Base-by-base conservation (phyloP, 371 early-diverging fungal species). In the Encephalitozoon intestinalis region DNA sequence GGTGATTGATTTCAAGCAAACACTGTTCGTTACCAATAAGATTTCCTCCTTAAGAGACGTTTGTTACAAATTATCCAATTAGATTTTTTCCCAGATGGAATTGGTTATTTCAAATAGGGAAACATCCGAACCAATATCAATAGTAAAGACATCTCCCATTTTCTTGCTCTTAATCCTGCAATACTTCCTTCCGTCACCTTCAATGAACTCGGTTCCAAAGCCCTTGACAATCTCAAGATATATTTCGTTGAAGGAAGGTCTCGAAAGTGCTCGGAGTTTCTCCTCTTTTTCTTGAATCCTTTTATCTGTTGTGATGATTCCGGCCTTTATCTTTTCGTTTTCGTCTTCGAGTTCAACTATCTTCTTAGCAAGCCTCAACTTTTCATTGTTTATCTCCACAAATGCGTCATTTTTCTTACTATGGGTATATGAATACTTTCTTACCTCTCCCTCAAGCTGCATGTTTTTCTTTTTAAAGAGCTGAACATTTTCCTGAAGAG, bases 211-310 rank as follows among this genome's bases (percentile, higher is more conserved):
- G 8, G 76, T 37, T 18, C 73, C 73, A 73, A 79, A 79, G 69
- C 79, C 79, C 31, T 67, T 73, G 4, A 79, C 63, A 28, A 79
- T 51, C 46, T 79, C 79, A n/a, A 77, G 58, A 63, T 75, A 79
- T 30, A 79, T 43, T 8, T 49, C 53, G 39, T 76, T 64, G 21
- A 70, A 46, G 15, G 67, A 51, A 28, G 79, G 79, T 18, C 53
- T 64, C 23, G 34, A 71, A 6, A 67, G 15, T 25, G 12, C 11
- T 39, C 63, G 23, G 0, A 79, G 46, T n/a, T 51, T 46, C 25
- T 70, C 63, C 1, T 75, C 76, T 21, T 28, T 37, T 39, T 39
- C 39, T 9, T 52, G 40, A 15, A 68, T 76, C 0, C 23, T 26
- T 34, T 52, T 28, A 4, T 66, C 54, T 34, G 69, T n/a, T 28